Evolutionary conservation across 192 early-diverging fungal species (phyloP), one percentile per base, ranked within the genome.

Genomic region (Coemansia sp.): DNA sequence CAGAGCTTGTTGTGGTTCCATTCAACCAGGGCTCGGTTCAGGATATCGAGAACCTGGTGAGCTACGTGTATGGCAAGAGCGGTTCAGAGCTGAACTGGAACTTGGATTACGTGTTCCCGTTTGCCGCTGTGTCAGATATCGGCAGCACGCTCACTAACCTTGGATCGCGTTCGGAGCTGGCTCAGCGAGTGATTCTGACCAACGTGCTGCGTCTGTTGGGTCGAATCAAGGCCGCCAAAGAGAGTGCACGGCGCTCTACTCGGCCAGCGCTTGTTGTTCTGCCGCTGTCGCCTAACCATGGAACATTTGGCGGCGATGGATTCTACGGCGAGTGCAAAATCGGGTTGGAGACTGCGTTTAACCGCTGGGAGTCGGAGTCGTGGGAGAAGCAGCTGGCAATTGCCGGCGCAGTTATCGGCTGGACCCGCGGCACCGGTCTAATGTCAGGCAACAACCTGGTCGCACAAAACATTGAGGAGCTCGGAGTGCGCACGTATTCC

Each of bases 271-370:
- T 90, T 57, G 90, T 94, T 21, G 83, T 95, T 11, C 72, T 97
- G 41, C 95, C 95, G 1, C 71, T 95, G 29, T 97, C 95, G 49
- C 93, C 95, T 56, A 97, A 97, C 85, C 95, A 97, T 68, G 95
- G 93, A 61, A 93, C 85, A 4, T 94, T 95, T 61, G 95, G 95
- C 61, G 84, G 83, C 57, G 90, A 97, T 60, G 95, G 95, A 73
- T 83, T 97, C n/a, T 97, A 97, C 71, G 86, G 89, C 71, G 95
- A 97, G 75, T 89, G 93, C 67, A 97, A 97, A 85, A 84, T 93
- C 65, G 89, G 84, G 31, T 85, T 97, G 39, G 93, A 94, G 79
- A 92, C 93, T 23, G 74, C 94, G 54, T 84, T 95, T 71, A 93
- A 93, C 86, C 84, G 93, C 67, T 97, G 91, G 91, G 84, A 89